Percentiles rank a stretch among this genome's conserved stretches.
These are phyloP conservation scores for Trichomonascaceae sp. DNA, from an alignment of 1,139 yeast genomes.

Conservation along the genomic window DNA sequence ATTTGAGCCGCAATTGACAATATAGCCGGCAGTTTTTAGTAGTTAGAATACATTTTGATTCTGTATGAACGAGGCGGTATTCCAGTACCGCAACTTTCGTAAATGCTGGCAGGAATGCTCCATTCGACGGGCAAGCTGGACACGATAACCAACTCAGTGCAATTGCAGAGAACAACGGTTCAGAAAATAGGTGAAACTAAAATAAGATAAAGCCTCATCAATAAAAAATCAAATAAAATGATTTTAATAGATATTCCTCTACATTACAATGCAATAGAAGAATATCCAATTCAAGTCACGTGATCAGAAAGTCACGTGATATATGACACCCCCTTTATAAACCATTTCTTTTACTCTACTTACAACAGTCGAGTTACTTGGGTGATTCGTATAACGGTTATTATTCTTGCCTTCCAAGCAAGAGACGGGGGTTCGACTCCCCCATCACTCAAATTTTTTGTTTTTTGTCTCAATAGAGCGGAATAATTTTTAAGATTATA, in stretches of 20 bases:
- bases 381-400: constrained; percentile 43
- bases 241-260: background rate
- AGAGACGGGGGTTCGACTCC: constrained; percentile 79
- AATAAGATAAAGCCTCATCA: too few species aligned
- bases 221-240: too few species aligned
- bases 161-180: background rate
- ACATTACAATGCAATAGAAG: background rate
- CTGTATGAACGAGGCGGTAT: too few species aligned
- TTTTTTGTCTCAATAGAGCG: background rate
- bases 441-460: constrained; percentile 57
- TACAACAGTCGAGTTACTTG: constrained; percentile 8
- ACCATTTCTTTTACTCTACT: background rate
- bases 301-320: background rate
- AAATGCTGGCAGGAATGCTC: too few species aligned
- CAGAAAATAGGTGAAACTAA: background rate
- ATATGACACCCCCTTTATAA: background rate
- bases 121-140: too few species aligned
- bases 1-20: too few species aligned
- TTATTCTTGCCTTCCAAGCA: constrained; percentile 70
- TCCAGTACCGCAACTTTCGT: too few species aligned
- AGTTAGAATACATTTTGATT: too few species aligned
- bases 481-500: background rate
- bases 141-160: too few species aligned
- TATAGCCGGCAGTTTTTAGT: too few species aligned
- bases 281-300: background rate